These are phyloP conservation scores for Fusarium pilosicola DNA, from an alignment of 2,329 filamentous ascomycete species.

Conservation along the genomic window DNA sequence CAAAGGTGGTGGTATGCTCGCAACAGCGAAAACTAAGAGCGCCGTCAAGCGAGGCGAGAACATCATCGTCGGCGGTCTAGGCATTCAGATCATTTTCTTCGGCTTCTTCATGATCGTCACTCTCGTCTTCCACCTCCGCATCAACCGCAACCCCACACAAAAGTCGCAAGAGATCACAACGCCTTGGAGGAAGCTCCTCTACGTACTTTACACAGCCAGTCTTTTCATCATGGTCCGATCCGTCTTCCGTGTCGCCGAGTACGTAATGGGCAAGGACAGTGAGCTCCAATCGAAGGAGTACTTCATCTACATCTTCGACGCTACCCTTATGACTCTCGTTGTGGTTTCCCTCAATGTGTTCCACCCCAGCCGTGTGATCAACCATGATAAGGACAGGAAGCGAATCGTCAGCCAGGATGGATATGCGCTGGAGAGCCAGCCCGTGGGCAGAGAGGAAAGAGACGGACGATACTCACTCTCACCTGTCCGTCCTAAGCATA, in stretches of 20 bases:
- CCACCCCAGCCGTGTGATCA: slow-evolving; percentile 44
- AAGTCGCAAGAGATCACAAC: slow-evolving; percentile 35
- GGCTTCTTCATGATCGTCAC: slow-evolving; percentile 62
- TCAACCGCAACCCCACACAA: slow-evolving; percentile 31
- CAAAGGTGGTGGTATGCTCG: slow-evolving; percentile 41
- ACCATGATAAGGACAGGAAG: slow-evolving; percentile 27
- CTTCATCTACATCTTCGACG: slow-evolving; percentile 53
- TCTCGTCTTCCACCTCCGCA: slow-evolving; percentile 55
- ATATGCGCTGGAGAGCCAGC: slow-evolving; percentile 41
- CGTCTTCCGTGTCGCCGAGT: slow-evolving; percentile 56
- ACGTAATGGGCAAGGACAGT: slow-evolving; percentile 49
- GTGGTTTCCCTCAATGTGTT: slow-evolving; percentile 42
- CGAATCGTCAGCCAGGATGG: slow-evolving; percentile 38
- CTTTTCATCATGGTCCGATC: slow-evolving; percentile 54
- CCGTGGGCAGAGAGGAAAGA: background rate
- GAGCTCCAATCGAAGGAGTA: slow-evolving; percentile 49
- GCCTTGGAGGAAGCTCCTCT: slow-evolving; percentile 48
- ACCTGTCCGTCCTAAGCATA: slow-evolving; percentile 13
- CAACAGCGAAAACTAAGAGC: slow-evolving; percentile 40
- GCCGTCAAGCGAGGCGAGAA: slow-evolving; percentile 53
- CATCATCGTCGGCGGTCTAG: slow-evolving; percentile 62
- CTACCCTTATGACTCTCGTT: slow-evolving; percentile 48
- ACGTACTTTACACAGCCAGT: slow-evolving; percentile 42
- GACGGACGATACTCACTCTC: slow-evolving; percentile 20
- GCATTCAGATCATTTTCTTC: slow-evolving; percentile 66